A percentile compares a stretch with the other conserved stretches of the same genome.
Conservation (phyloP, 1,139 yeast species). For the Kodamaea derodonti region DNA sequence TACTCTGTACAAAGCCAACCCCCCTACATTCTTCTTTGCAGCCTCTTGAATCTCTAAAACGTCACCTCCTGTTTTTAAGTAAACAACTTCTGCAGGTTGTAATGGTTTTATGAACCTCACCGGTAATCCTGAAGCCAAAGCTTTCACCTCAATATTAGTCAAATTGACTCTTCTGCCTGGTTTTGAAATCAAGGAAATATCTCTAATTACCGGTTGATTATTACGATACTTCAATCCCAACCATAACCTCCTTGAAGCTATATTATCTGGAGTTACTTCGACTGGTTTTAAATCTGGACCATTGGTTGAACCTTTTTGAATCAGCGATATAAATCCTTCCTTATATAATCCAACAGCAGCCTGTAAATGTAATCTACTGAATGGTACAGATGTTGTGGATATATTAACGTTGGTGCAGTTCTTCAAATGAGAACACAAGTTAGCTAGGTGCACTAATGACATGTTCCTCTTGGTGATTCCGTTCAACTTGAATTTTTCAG, state of each 20-base stretch:
- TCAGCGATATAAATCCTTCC: slow-evolving; percentile 82
- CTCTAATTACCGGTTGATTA: slow-evolving; percentile 69
- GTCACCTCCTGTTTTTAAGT: slow-evolving; percentile 55
- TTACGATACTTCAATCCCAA: slow-evolving; percentile 84
- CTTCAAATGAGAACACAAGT: slow-evolving; percentile 84
- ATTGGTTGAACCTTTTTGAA: slow-evolving; percentile 82
- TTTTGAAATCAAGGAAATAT: slow-evolving; percentile 71
- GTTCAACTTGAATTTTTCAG: too few relatives aligned
- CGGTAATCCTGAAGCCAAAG: slow-evolving; percentile 71
- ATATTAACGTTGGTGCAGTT: slow-evolving; percentile 78
- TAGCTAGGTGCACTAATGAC: slow-evolving; percentile 84
- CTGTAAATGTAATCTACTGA: slow-evolving; percentile 77
- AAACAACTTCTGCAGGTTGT: slow-evolving; percentile 86
- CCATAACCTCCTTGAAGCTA: slow-evolving; percentile 87
- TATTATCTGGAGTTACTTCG: slow-evolving; percentile 85
- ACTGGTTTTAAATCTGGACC: slow-evolving; percentile 79
- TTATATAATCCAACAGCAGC: slow-evolving; percentile 81
- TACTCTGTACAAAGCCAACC: slow-evolving; percentile 84
- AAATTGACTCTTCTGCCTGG: slow-evolving; percentile 78
- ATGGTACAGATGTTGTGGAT: slow-evolving; percentile 78
- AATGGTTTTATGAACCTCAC: slow-evolving; percentile 76
- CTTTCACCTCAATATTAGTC: slow-evolving; percentile 59
- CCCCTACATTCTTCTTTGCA: slow-evolving; percentile 65
- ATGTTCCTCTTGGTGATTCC: too few relatives aligned
- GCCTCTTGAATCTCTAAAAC: slow-evolving; percentile 82